phyloP scores from a whole-genome alignment of 495 filamentous ascomycete species.

The Hypomontagnella submonticulosa region DNA sequence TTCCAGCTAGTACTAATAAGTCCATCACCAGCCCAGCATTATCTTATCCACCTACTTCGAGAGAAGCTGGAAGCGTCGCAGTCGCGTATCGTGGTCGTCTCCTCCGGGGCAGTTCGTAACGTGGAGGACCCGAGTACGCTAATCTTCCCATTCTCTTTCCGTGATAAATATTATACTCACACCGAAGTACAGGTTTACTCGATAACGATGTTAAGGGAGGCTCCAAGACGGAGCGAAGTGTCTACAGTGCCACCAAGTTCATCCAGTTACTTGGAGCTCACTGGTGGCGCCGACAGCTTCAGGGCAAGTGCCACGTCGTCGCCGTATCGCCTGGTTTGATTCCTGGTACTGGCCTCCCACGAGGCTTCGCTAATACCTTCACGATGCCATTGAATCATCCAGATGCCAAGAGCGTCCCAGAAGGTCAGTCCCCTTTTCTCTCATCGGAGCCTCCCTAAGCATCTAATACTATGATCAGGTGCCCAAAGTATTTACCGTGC shows the following conservation, averaged over 20 bases:
- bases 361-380: constrained; percentile 23
- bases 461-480: constrained; percentile 39
- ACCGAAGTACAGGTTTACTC: constrained; percentile 28
- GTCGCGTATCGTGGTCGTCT: constrained; percentile 56
- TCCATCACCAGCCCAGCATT: constrained; percentile 54
- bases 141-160: background rate
- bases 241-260: constrained; percentile 57
- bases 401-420: constrained; percentile 53
- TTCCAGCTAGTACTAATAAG: background rate
- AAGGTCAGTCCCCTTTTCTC: constrained; percentile 47
- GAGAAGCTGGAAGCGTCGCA: constrained; percentile 52
- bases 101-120: constrained; percentile 51
- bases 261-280: constrained; percentile 57
- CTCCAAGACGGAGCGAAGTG: constrained; percentile 36
- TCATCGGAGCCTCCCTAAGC: background rate
- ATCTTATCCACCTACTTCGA: constrained; percentile 54
- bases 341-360: constrained; percentile 50
- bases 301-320: constrained; percentile 50
- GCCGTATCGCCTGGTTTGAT: constrained; percentile 60
- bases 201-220: constrained; percentile 49
- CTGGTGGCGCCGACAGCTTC: constrained; percentile 61
- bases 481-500: constrained; percentile 54
- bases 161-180: constrained; percentile 6
- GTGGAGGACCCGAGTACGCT: constrained; percentile 49
- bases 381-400: constrained; percentile 36